These are phyloP conservation scores for Rubia occidens DNA, from an alignment of 305 asterid species.

Conservation along the genomic window DNA sequence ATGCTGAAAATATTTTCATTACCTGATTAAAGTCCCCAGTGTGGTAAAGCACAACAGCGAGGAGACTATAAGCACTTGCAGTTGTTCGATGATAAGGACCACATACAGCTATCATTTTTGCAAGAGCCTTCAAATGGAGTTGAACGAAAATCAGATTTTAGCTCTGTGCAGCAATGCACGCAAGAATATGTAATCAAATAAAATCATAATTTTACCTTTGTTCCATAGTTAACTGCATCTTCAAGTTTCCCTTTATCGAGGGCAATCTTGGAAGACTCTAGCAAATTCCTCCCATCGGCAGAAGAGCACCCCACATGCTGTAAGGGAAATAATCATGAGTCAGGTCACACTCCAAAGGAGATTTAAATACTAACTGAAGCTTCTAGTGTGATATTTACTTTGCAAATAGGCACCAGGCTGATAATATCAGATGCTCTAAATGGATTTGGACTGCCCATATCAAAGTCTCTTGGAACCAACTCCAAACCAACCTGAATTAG, in stretches of 20 bases:
- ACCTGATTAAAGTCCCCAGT: conserved; percentile 99
- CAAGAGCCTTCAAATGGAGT: conserved; percentile 63
- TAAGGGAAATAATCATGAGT: conserved; percentile 18
- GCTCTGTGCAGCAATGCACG: conserved; percentile 16
- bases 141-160: conserved; percentile 23
- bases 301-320: conserved; percentile 97
- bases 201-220: conserved; percentile 51
- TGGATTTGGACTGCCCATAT: conserved; percentile 73
- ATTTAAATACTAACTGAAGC: neutral
- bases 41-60: conserved; percentile 98
- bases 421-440: conserved; percentile 66
- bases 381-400: conserved; percentile 38
- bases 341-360: neutral
- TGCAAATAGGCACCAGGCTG: conserved; percentile 87
- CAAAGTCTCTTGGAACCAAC: conserved; percentile 84
- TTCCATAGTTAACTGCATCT: conserved; percentile 87
- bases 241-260: conserved; percentile 98
- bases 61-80: conserved; percentile 98
- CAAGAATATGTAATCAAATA: conserved; percentile 7
- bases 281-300: conserved; percentile 91
- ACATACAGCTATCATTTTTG: conserved; percentile 93
- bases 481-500: conserved; percentile 77
- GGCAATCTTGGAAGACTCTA: conserved; percentile 96
- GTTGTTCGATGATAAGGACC: conserved; percentile 97
- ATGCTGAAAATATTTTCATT: conserved; percentile 6